Evolutionary conservation across 306 rosid genomes (phyloP), one percentile per base, ranked within the genome.

Genomic region (Parietaria judaica): DNA sequence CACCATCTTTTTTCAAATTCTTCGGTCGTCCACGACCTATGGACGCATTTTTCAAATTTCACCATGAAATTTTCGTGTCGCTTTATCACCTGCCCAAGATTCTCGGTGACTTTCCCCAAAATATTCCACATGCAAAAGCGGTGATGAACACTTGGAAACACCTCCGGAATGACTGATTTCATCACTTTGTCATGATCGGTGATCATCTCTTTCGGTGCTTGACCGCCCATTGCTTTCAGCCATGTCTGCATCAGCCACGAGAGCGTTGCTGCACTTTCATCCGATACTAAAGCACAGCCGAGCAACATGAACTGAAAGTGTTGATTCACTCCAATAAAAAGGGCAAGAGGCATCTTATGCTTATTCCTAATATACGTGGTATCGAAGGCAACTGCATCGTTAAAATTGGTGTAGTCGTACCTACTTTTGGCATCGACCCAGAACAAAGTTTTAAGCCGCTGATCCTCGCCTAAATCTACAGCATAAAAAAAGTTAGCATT

Each of bases 351-450:
- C 95, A 92, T 80, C 78, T 88, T 92, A 74, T 88, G 82, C 64
- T 92, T 88, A 80, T 81, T 88, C 77, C 94, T 82, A 60, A 88
- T 68, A 65, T 92, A 88, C 31, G 90, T 76, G 61, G 94, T 92
- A 67, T 92, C 99, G 58, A 92, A 80, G 58, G 95, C 84, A 53
- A 92, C 96, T 46, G 86, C 94, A 76, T 92, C 99, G 65, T 72
- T 75, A 64, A 88, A 92, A 81, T 81, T 80, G 72, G 60, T 43
- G 69, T 92, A 92, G 72, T 92, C 99, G 52, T 84, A 85, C 90
- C 95, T 86, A 65, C 95, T 82, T 84, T 92, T 92, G 43, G 95
- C 96, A 66, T 92, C 99, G 67, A 92, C 74, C 99, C 99, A 92
- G 65, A 92, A 76, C 76, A 92, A 70, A 80, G 59, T 84, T 72